Conservation (phyloP, 106 monocot genomes). For the Triglochin maritima region DNA sequence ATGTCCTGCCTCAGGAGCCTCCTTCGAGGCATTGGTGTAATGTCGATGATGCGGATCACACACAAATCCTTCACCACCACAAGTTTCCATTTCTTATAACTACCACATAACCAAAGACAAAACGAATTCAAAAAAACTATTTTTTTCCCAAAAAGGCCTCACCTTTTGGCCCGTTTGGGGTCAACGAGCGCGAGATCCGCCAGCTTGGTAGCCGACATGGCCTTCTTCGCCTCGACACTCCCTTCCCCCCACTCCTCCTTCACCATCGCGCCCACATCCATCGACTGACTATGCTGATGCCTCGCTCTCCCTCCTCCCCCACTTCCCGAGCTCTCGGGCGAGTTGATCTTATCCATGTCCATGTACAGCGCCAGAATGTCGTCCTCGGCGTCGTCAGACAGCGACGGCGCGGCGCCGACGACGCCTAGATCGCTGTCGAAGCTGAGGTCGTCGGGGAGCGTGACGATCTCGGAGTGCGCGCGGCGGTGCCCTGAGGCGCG, state of each 20-base stretch:
- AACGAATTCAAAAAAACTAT: neutral
- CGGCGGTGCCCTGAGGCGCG: conserved; percentile 30
- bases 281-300: conserved; percentile 74
- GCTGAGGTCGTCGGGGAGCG: conserved; percentile 60
- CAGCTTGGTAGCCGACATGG: conserved; percentile 62
- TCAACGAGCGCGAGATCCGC: conserved; percentile 80
- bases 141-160: neutral
- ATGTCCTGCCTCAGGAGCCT: too few relatives aligned
- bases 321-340: neutral
- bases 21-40: too few relatives aligned
- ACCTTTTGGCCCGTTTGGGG: conserved; percentile 93
- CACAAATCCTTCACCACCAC: too few relatives aligned
- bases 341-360: conserved; percentile 50
- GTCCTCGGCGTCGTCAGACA: conserved; percentile 53
- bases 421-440: conserved; percentile 59
- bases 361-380: conserved; percentile 69
- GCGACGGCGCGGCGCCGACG: conserved; percentile 9
- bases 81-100: neutral
- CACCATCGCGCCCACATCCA: conserved; percentile 59
- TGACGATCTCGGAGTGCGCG: conserved; percentile 70
- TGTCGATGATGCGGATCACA: too few relatives aligned
- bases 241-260: conserved; percentile 27
- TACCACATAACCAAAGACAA: neutral
- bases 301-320: conserved; percentile 21
- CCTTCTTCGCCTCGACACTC: conserved; percentile 44